Evolutionary conservation across 179 eudicot genomes (phyloP).

Genomic region (Beta corolliflora): DNA sequence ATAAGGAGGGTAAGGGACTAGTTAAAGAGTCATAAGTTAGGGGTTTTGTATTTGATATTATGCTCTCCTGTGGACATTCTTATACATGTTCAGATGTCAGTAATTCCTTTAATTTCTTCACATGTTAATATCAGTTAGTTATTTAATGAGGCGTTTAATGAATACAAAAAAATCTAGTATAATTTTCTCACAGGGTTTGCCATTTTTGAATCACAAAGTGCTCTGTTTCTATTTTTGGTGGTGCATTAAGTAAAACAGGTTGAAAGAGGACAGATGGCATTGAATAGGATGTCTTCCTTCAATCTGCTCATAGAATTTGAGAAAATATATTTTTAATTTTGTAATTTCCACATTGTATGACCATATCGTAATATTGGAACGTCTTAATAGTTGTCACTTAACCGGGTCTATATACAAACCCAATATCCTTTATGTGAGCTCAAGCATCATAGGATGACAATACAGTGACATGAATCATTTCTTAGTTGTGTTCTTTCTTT

Average conservation of each 20-base stretch:
- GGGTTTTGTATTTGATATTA: too few species aligned
- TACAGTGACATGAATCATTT: slow-evolving; percentile 3
- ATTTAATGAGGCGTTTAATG: too few species aligned
- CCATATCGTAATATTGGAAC: neutral
- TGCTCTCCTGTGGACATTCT: too few species aligned
- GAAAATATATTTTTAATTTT: neutral
- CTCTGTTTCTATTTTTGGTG: neutral
- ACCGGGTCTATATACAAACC: neutral
- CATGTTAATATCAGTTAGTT: too few species aligned
- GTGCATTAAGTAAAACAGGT: neutral
- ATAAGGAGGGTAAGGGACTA: neutral
- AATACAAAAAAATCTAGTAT: too few species aligned
- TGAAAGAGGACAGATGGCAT: neutral
- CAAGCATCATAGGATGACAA: neutral
- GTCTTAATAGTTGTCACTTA: neutral
- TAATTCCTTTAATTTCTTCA: too few species aligned
- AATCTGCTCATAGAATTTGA: neutral
- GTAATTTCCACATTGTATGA: neutral
- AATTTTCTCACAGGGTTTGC: too few species aligned
- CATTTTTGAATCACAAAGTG: neutral
- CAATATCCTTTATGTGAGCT: neutral
- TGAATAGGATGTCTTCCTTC: neutral
- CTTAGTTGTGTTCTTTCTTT: slow-evolving; percentile 19
- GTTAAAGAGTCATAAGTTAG: neutral
- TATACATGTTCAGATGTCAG: too few species aligned